phyloP scores from a whole-genome alignment of 495 filamentous ascomycete genomes.

The Stereocaulon alpinum region DNA sequence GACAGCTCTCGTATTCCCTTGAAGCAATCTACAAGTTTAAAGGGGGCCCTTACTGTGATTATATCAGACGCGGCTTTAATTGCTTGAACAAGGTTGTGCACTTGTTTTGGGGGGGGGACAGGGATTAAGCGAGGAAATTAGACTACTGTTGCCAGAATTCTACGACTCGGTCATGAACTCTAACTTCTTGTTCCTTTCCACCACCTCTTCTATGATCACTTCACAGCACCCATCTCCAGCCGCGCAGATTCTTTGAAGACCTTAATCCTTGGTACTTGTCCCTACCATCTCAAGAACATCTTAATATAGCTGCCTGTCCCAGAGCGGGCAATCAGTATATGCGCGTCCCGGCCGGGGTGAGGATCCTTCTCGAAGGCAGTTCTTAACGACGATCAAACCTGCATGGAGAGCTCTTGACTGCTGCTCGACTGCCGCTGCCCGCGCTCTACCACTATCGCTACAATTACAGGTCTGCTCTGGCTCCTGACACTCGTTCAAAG shows the following conservation, averaged over 20 bases:
- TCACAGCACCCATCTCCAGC: neutral
- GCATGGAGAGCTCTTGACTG: slow-evolving; percentile 11
- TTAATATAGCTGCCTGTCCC: neutral
- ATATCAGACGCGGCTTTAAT: slow-evolving; percentile 2
- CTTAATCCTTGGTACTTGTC: neutral
- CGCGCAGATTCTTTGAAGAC: slow-evolving; percentile 1
- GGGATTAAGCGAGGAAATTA: slow-evolving; percentile 7
- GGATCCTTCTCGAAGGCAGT: slow-evolving; percentile 2
- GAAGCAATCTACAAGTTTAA: slow-evolving; percentile 1
- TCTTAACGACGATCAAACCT: neutral
- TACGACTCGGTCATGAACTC: slow-evolving; percentile 1
- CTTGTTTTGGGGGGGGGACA: slow-evolving; percentile 10
- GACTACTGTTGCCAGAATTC: neutral
- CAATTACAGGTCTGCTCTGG: slow-evolving; percentile 1
- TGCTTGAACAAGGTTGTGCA: slow-evolving; percentile 7
- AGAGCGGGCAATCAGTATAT: neutral
- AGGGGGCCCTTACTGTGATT: slow-evolving; percentile 5
- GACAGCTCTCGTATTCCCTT: slow-evolving; percentile 7
- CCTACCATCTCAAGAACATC: neutral
- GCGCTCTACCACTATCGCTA: slow-evolving; percentile 5
- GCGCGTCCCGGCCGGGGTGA: neutral
- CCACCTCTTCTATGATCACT: neutral
- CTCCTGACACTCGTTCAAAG: slow-evolving; percentile 6
- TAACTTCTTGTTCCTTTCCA: neutral
- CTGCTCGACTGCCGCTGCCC: slow-evolving; percentile 6